Conservation (phyloP, 345 rosid species). For the Boechera retrofracta region DNA sequence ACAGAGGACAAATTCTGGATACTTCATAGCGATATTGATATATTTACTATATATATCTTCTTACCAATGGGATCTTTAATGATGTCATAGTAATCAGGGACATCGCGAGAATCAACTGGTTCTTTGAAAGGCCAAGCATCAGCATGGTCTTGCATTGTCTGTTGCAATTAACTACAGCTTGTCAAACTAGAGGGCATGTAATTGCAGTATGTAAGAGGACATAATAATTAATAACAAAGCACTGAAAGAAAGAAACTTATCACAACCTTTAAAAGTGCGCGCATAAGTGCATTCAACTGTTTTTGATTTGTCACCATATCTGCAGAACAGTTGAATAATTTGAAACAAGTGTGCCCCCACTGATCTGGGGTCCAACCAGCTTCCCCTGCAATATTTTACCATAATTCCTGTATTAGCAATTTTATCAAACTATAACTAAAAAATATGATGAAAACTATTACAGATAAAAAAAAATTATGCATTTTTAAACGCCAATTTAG, state of each 20-base stretch:
- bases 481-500: neutral
- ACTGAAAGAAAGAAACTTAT: conserved; percentile 5
- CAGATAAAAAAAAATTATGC: neutral
- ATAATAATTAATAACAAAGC: neutral
- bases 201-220: neutral
- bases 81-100: conserved; percentile 96
- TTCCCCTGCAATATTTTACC: conserved; percentile 60
- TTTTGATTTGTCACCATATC: conserved; percentile 73
- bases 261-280: conserved; percentile 86
- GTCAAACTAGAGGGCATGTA: conserved; percentile 18
- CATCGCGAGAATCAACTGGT: conserved; percentile 93
- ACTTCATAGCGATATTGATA: neutral
- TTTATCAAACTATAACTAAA: neutral
- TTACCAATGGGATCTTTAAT: conserved; percentile 99
- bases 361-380: conserved; percentile 99
- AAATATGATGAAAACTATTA: neutral
- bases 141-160: conserved; percentile 92
- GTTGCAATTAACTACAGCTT: conserved; percentile 43
- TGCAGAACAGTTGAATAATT: conserved; percentile 56
- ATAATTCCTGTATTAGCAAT: conserved; percentile 23
- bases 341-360: conserved; percentile 90
- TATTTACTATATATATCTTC: conserved; percentile 23
- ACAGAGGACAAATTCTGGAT: neutral
- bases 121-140: conserved; percentile 99
- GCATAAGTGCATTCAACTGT: conserved; percentile 77